These are phyloP conservation scores for Dactylellina parvicollis DNA, from an alignment of 2,329 filamentous ascomycete genomes.

Conservation along the genomic window DNA sequence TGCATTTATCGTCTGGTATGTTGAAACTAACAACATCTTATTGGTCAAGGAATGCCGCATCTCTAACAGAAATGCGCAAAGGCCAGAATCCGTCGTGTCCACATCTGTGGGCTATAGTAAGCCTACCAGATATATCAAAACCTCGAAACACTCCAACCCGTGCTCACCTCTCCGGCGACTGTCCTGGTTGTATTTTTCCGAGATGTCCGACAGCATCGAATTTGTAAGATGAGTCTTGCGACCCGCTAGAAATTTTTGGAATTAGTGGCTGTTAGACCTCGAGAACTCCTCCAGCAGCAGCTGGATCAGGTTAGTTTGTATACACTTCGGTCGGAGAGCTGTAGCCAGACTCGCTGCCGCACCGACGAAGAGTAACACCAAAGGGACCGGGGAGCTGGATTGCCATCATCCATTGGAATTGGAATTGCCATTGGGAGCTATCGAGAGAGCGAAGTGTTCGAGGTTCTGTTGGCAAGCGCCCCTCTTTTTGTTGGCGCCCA, in stretches of 20 bases:
- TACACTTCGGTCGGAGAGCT: constrained; percentile 10
- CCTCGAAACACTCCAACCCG: not conserved
- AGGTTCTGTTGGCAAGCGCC: constrained; percentile 1
- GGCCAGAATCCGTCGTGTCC: too few species aligned
- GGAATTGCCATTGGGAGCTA: too few species aligned
- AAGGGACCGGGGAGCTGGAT: too few species aligned
- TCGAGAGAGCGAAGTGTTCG: too few species aligned
- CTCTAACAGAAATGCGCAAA: too few species aligned
- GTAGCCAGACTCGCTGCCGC: constrained; percentile 33
- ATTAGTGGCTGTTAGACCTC: not conserved
- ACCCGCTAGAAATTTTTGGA: not conserved
- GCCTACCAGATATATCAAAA: too few species aligned
- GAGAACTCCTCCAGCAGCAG: constrained; percentile 32
- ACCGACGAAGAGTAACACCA: constrained; percentile 16
- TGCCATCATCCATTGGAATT: too few species aligned
- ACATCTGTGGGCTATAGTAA: too few species aligned
- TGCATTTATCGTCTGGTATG: too few species aligned
- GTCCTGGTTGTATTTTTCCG: not conserved
- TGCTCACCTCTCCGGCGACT: not conserved
- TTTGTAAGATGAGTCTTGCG: not conserved
- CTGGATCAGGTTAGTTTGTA: constrained; percentile 19
- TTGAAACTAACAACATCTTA: too few species aligned
- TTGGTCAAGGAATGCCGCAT: not conserved
- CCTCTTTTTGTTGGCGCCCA: not conserved
- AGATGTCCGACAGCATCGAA: not conserved